Evolutionary conservation across 2,329 filamentous ascomycete species (phyloP), one percentile per base, ranked within the genome.

Genomic region (Myriosclerotinia curreyana): DNA sequence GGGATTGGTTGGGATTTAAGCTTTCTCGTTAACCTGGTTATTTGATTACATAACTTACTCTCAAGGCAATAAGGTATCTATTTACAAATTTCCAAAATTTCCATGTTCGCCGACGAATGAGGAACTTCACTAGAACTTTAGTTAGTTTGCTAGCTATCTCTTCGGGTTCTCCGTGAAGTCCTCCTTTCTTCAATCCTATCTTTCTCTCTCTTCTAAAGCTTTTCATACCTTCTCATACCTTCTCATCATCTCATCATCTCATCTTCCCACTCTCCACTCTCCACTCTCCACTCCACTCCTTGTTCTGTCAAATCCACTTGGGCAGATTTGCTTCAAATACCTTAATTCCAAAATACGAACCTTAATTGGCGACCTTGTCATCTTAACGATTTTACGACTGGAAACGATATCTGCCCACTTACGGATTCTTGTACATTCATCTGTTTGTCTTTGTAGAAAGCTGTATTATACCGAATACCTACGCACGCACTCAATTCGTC

Each of bases 401-500:
- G 50, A 64, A 51, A 70, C 66, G 69, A 68, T 34, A 61, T 31
- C 28, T 31, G 28, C 28, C 28, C 28, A 31, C 51, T 66, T 54
- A 65, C 64, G 64, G 65, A 22, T 52, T 60, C 62, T 58, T 67
- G 60, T 70, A 68, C 62, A 63, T 66, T 66, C 65, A 66, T 53
- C 65, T 62, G 60, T 50, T 67, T 68, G 65, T 66, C 59, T 69
- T 28, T 71, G 67, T 70, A 69, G 68, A 70, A 64, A 66, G 25
- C 42, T 69, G 66, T 70, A 68, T 56, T 64, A 64, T 64, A 64
- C 46, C 61, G 34, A 64, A 64, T 44, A n/a, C n/a, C n/a, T n/a
- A 44, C 36, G 46, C 25, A 20, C 50, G 38, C 40, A 34, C 28
- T 55, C 36, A n/a, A 59, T 34, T 36, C n/a, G 25, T 59, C 46